phyloP scores from a whole-genome alignment of 2,329 filamentous ascomycete genomes.

The Aspergillus sergii region DNA sequence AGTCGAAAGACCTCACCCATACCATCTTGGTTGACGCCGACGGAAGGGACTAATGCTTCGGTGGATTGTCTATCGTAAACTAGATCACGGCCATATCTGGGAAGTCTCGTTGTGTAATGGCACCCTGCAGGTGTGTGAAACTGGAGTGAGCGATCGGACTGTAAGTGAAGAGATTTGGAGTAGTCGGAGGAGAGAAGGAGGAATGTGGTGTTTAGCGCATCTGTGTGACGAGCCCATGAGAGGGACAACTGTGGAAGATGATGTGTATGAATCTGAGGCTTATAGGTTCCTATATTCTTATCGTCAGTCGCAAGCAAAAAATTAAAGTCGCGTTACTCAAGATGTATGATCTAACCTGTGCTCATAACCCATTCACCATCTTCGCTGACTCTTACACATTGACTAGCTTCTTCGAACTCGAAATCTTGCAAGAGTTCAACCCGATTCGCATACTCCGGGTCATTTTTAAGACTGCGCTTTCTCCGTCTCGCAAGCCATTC shows the following conservation, averaged over 20 bases:
- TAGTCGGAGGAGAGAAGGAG: conserved; percentile 86
- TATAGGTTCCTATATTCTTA: conserved; percentile 58
- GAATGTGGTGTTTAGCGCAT: conserved; percentile 88
- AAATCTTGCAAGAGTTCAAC: conserved; percentile 97
- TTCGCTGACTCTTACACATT: conserved; percentile 85
- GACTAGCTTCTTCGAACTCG: conserved; percentile 93
- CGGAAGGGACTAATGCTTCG: conserved; percentile 83
- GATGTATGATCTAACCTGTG: conserved; percentile 62
- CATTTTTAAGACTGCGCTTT: conserved; percentile 89
- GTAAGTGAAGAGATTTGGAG: conserved; percentile 90
- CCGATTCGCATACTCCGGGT: conserved; percentile 88
- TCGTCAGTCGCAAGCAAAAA: conserved; percentile 13
- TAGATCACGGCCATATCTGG: conserved; percentile 88
- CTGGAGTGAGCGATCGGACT: conserved; percentile 86
- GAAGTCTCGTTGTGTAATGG: conserved; percentile 86
- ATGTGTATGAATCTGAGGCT: conserved; percentile 92
- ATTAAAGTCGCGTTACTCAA: neutral
- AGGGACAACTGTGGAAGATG: conserved; percentile 89
- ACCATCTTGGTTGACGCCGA: conserved; percentile 82
- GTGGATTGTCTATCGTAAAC: conserved; percentile 80
- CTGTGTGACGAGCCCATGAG: conserved; percentile 91
- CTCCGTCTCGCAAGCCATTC: conserved; percentile 92
- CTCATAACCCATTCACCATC: conserved; percentile 98
- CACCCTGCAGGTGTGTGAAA: conserved; percentile 88
- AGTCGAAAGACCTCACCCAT: conserved; percentile 90